Evolutionary conservation across 768 basidiomycete species (phyloP).

Genomic region (Suillus fuscotomentosus): DNA sequence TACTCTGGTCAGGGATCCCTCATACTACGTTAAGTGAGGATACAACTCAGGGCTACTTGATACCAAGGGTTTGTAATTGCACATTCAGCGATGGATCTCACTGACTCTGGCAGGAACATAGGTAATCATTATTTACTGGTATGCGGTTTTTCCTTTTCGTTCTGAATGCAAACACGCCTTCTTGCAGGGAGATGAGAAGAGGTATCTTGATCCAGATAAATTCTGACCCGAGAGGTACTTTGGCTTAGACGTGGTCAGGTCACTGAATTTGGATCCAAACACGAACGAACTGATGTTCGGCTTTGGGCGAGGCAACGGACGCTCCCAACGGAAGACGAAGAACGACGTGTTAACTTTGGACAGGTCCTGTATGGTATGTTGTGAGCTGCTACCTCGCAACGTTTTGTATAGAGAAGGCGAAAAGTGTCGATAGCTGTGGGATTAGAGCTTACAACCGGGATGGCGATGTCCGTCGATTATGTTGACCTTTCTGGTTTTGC

Average conservation of each 20-base stretch:
- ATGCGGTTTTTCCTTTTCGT: background rate
- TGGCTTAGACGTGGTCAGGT: no score
- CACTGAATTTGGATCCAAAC: no score
- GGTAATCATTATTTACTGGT: conserved; percentile 22
- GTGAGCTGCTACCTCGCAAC: conserved; percentile 14
- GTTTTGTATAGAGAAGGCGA: conserved; percentile 13
- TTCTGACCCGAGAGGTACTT: no score
- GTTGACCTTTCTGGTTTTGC: background rate
- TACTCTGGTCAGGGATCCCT: conserved; percentile 19
- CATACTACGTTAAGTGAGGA: conserved; percentile 37
- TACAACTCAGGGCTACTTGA: conserved; percentile 42
- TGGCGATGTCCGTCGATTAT: background rate
- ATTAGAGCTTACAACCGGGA: background rate
- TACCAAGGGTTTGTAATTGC: conserved; percentile 44
- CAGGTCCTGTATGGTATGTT: conserved; percentile 10
- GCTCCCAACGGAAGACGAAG: no score
- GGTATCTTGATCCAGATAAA: no score
- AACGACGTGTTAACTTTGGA: background rate
- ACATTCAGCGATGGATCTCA: background rate
- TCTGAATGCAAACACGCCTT: background rate
- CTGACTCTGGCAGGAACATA: conserved; percentile 14
- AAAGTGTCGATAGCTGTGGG: no score
- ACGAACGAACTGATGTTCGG: no score
- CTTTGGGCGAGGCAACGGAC: background rate
- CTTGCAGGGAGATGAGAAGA: conserved; percentile 19